phyloP scores from a whole-genome alignment of 2,329 filamentous ascomycete species.

The Penicillium sp. region DNA sequence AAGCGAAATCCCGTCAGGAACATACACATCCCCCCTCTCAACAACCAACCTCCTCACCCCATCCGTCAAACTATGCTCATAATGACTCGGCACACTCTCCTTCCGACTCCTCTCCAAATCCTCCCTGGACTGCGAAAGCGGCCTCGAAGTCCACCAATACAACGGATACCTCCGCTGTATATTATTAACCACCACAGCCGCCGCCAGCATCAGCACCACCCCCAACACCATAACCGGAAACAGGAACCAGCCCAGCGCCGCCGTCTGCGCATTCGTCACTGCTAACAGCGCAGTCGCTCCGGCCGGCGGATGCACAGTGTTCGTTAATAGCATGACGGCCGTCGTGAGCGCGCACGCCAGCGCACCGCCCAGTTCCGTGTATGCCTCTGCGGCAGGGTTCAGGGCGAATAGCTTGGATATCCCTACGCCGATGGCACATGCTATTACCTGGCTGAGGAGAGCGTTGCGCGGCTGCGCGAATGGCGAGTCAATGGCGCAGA shows the following conservation, averaged over 20 bases:
- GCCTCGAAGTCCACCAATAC: conserved; percentile 63
- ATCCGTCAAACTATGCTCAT: conserved; percentile 26
- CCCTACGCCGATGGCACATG: conserved; percentile 61
- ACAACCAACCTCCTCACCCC: conserved; percentile 32
- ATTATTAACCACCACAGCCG: conserved; percentile 69
- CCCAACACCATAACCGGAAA: conserved; percentile 65
- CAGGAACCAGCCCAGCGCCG: conserved; percentile 66
- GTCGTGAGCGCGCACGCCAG: conserved; percentile 66
- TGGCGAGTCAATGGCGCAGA: conserved; percentile 70
- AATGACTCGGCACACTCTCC: conserved; percentile 19
- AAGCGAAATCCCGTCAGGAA: conserved; percentile 38
- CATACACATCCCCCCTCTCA: conserved; percentile 28
- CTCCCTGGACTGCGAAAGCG: conserved; percentile 18
- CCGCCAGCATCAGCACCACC: conserved; percentile 60
- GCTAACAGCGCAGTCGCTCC: conserved; percentile 73
- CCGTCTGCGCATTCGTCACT: conserved; percentile 52
- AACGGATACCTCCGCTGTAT: conserved; percentile 65
- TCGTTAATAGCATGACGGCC: conserved; percentile 67
- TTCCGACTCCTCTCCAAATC: conserved; percentile 26
- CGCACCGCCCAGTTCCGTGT: conserved; percentile 66
- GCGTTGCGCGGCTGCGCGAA: conserved; percentile 72
- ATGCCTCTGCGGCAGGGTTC: conserved; percentile 46
- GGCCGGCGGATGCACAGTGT: conserved; percentile 72
- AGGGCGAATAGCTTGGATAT: conserved; percentile 67
- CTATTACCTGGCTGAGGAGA: conserved; percentile 66